Base-by-base conservation (phyloP, 2,329 filamentous ascomycete genomes). In the Hypoxylon sp. region DNA sequence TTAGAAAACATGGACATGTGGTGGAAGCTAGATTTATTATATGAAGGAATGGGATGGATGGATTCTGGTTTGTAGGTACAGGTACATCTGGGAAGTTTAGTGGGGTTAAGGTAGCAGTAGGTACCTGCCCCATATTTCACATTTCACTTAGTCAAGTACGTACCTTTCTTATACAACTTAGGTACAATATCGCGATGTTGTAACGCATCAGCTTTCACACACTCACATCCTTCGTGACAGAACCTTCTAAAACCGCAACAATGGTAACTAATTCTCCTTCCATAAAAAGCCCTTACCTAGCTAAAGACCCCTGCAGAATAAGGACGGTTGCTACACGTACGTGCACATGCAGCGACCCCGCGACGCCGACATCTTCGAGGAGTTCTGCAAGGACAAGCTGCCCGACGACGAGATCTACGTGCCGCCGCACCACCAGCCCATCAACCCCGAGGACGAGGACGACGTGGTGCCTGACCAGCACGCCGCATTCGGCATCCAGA, bases 401-500 rank as follows among this genome's bases (percentile, higher is more conserved):
- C 85, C 86, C n/a, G 76, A 80, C 55, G 90, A 94, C 73, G 88
- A 92, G 48, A 89, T 94, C 67, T 89, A 89, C 70, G 88, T 95
- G n/a, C 84, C 88, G 23, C 84, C 84, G 5, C 83, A 90, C 56
- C 84, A 91, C 67, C 89, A 91, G 69, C 90, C 90, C 29, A 79
- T 91, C 66, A 93, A 94, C 68, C 90, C 90, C 0, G 90, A 94
- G 71, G 90, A 94, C 69, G 89, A 94, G 72, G 90, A 94, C 67
- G 90, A 94, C 66, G 88, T 94, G 3, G 90, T 94, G 3, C 90
- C 90, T 0, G 89, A 94, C 70, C 90, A 94, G 73, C 90, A 94
- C 67, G 90, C 90, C 8, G 90, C 90, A 0, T 94, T 94, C 69
- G 90, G 90, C 27, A 94, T 95, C 63, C 85, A 90, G 70, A 82